Percentiles rank a stretch among this genome's conserved stretches.
Evolutionary conservation across 2,329 filamentous ascomycete genomes (phyloP).

Genomic region (Beauveria asiatica): DNA sequence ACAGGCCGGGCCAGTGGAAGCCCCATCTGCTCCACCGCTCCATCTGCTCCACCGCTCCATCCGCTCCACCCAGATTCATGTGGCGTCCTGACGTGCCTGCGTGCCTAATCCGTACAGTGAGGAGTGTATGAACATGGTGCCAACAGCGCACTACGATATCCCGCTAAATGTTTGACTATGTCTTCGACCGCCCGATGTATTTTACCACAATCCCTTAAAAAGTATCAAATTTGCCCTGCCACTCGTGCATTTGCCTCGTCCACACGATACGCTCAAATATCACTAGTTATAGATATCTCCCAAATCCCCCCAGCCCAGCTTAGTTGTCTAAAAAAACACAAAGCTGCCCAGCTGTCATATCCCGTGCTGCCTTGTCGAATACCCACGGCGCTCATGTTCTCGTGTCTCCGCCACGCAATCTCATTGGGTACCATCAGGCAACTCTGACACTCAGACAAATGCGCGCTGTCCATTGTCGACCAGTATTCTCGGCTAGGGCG

Average conservation of each 20-base stretch:
- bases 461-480: neutral
- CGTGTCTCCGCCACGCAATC: constrained; percentile 3
- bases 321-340: neutral
- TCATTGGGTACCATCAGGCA: neutral
- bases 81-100: neutral
- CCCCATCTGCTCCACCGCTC: too few relatives aligned
- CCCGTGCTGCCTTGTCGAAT: neutral
- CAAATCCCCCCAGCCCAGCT: too few relatives aligned
- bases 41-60: too few relatives aligned
- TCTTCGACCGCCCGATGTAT: too few relatives aligned
- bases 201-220: neutral
- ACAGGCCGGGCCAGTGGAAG: neutral
- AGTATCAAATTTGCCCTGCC: neutral
- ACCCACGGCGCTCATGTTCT: neutral
- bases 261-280: too few relatives aligned
- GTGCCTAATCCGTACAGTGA: too few relatives aligned
- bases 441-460: neutral
- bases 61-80: neutral
- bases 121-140: too few relatives aligned
- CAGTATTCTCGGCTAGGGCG: neutral
- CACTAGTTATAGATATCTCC: too few relatives aligned
- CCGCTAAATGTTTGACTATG: too few relatives aligned
- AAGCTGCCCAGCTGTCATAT: too few relatives aligned
- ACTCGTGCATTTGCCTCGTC: too few relatives aligned
- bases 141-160: neutral